phyloP scores from a whole-genome alignment of 1,284 basidiomycete species.

The Fomitopsis schrenkii region DNA sequence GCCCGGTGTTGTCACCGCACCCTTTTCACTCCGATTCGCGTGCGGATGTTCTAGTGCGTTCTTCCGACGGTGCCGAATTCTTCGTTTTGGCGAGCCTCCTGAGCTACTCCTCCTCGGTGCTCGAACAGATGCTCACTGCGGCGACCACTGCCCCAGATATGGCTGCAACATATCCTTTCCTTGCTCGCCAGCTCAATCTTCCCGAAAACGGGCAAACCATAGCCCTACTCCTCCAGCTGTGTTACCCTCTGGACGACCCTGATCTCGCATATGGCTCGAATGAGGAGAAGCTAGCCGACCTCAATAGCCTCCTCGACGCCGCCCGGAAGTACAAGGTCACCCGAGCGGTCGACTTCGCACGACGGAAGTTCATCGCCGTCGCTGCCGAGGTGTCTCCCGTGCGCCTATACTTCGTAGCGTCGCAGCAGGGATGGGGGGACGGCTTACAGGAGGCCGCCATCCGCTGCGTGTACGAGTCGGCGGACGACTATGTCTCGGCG shows the following conservation, averaged over 20 bases:
- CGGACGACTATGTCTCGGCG: slow-evolving; percentile 2
- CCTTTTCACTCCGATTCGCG: background rate
- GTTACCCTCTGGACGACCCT: background rate
- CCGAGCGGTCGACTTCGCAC: background rate
- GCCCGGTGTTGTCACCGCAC: background rate
- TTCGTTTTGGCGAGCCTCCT: background rate
- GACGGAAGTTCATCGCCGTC: background rate
- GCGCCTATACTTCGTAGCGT: slow-evolving; percentile 27
- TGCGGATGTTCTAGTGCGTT: background rate
- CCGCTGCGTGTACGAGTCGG: slow-evolving; percentile 7
- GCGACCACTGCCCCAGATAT: background rate
- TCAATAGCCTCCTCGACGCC: background rate
- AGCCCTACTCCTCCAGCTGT: background rate
- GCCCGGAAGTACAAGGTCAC: slow-evolving; percentile 14
- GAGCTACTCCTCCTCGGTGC: background rate
- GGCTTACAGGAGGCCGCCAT: background rate
- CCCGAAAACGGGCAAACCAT: background rate
- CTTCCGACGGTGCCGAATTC: background rate
- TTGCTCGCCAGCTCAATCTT: background rate
- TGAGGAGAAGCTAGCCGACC: background rate
- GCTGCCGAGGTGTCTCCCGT: slow-evolving; percentile 21
- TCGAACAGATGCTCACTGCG: background rate
- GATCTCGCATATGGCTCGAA: background rate
- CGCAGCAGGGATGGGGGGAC: slow-evolving; percentile 13
- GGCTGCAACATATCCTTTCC: background rate